Conservation (phyloP, 345 rosid species). For the Boechera divaricarpa region DNA sequence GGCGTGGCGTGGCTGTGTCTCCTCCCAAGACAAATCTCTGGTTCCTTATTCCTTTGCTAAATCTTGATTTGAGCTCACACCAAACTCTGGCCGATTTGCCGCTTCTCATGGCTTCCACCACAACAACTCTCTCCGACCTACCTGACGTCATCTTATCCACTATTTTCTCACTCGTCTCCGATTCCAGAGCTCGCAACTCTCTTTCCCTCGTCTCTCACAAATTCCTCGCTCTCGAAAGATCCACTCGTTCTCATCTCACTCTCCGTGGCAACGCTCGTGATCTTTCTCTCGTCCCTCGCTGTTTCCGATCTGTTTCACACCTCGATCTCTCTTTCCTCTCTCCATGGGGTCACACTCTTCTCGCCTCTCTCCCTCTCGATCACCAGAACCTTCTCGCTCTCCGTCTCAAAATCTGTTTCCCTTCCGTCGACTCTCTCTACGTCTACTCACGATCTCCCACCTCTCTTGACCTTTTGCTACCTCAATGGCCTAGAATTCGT, state of each 20-base stretch:
- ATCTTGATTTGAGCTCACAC: no score
- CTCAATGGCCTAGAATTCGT: slow-evolving; percentile 67
- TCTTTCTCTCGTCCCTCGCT: slow-evolving; percentile 58
- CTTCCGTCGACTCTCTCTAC: slow-evolving; percentile 51
- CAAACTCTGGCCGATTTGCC: not conserved
- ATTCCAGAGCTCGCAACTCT: slow-evolving; percentile 73
- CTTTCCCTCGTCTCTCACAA: slow-evolving; percentile 72
- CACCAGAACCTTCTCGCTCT: slow-evolving; percentile 59
- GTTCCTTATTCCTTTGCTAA: slow-evolving; percentile 16
- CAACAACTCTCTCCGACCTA: slow-evolving; percentile 58
- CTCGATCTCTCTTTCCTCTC: slow-evolving; percentile 88
- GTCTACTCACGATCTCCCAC: slow-evolving; percentile 66
- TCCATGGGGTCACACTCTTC: slow-evolving; percentile 80
- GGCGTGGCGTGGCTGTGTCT: not conserved
- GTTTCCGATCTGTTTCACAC: slow-evolving; percentile 67
- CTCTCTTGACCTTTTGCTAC: slow-evolving; percentile 59
- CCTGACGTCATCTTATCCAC: slow-evolving; percentile 71
- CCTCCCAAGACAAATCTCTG: slow-evolving; percentile 38
- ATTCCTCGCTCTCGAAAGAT: slow-evolving; percentile 65
- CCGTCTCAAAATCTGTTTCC: slow-evolving; percentile 64
- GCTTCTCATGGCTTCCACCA: slow-evolving; percentile 32
- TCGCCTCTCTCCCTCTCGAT: slow-evolving; percentile 49
- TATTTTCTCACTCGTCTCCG: slow-evolving; percentile 59
- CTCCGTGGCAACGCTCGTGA: slow-evolving; percentile 93
- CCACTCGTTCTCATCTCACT: slow-evolving; percentile 75